These are phyloP conservation scores for Stentor roeselii DNA, from an alignment of 73 alveolate genomes.

Conservation along the genomic window DNA sequence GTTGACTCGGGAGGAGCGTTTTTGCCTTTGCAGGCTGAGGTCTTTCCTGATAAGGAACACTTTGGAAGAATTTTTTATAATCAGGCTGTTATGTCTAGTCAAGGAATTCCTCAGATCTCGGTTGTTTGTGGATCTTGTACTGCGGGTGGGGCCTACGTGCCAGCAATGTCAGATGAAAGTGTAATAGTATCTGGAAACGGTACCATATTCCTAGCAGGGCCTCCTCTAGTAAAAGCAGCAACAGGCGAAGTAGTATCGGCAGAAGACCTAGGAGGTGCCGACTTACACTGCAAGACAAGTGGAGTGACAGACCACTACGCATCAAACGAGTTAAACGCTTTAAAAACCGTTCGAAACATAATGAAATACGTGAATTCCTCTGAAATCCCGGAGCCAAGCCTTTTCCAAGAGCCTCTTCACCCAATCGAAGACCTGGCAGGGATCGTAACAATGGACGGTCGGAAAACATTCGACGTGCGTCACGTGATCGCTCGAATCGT, in stretches of 20 bases:
- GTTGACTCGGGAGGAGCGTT: constrained; percentile 98
- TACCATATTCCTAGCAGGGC: constrained; percentile 95
- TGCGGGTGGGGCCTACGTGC: constrained; percentile 98
- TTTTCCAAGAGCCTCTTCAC: constrained; percentile 71
- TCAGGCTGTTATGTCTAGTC: constrained; percentile 70
- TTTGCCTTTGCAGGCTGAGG: constrained; percentile 62
- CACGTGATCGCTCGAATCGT: constrained; percentile 82
- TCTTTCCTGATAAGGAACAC: constrained; percentile 90
- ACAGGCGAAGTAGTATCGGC: constrained; percentile 92
- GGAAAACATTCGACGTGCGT: constrained; percentile 49
- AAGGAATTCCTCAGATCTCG: constrained; percentile 78
- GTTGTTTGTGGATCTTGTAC: constrained; percentile 93
- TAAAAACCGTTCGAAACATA: constrained; percentile 3
- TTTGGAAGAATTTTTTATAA: constrained; percentile 95
- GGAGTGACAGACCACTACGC: constrained; percentile 95
- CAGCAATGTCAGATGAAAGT: constrained; percentile 96
- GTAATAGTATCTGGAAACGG: constrained; percentile 92
- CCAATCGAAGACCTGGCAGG: constrained; percentile 71
- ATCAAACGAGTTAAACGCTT: constrained; percentile 73
- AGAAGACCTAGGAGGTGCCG: constrained; percentile 90
- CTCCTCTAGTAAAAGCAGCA: constrained; percentile 96
- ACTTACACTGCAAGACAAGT: constrained; percentile 78
- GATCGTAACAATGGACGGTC: constrained; percentile 62
- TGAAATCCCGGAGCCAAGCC: not conserved
- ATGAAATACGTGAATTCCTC: constrained; percentile 12